Base-by-base conservation (phyloP, 768 basidiomycete species). In the Termitomyces bulborhizus region DNA sequence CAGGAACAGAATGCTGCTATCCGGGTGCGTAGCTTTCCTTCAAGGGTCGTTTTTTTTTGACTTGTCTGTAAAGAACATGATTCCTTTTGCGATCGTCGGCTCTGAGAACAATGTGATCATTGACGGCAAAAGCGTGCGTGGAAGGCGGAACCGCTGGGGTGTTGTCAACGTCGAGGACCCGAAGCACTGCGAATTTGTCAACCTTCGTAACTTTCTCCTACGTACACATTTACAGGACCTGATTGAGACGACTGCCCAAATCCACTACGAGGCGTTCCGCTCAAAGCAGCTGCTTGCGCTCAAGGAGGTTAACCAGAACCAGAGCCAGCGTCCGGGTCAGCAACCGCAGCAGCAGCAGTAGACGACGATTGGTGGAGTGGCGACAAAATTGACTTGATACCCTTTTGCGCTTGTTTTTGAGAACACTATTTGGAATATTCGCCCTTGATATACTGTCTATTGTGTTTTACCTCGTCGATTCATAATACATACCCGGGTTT, bases 231-330 rank as follows among this genome's bases (percentile, higher is more conserved):
- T 99, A 67, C 96, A 99, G 71, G 96, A 98, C 67, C 75, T 99
- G 68, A 99, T 99, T 68, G 96, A 99, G 79, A 97, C 96, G 54
- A 98, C 97, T 9, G 94, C 97, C 11, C 91, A 95, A 72, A 97
- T 96, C 70, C 96, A 99, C 75, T 99, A 98, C 70, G 96, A 99
- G 77, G 93, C 95, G 8, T 99, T 99, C 93, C 86, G 96, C 61
- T 96, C 93, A 63, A 98, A 98, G 77, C 96, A 99, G 76, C 73
- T 98, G 62, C 79, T 98, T 46, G 96, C 96, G 13, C 83, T 98
- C 65, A 98, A 98, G 80, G 96, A 98, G 74, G 90, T 48, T 3
- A 48, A 48, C 47, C 47, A 48, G 34, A 48, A 36, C 31, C 47
- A 48, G 32, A 7, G 83, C 70, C 81, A 83, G 68, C 80, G 82